These are phyloP conservation scores for Neurospora intermedia DNA, from an alignment of 495 filamentous ascomycete species.

Conservation along the genomic window DNA sequence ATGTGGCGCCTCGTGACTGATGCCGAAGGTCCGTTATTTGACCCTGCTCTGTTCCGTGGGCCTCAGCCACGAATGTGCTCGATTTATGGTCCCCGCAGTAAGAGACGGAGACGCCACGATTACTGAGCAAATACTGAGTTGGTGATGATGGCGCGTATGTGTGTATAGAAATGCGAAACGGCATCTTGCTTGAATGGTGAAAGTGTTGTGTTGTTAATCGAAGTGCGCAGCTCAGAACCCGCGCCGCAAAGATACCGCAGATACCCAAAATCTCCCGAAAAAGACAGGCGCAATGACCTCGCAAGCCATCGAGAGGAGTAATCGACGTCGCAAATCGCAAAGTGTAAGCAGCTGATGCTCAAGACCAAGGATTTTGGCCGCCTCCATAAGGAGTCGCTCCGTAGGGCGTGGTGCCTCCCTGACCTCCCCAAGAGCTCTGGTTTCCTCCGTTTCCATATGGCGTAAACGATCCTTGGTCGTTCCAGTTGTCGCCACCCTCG, in stretches of 20 bases:
- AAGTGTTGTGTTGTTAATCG: not conserved
- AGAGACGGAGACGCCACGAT: not conserved
- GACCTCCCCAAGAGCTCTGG: constrained; percentile 56
- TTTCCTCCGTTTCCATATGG: constrained; percentile 53
- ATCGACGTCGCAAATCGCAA: not conserved
- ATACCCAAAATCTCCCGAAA: not conserved
- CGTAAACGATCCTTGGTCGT: constrained; percentile 63
- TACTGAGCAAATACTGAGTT: not conserved
- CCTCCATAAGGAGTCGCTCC: constrained; percentile 25
- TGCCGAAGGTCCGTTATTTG: not conserved
- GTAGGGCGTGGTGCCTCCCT: constrained; percentile 59
- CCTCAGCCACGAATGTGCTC: not conserved
- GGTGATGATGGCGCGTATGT: not conserved
- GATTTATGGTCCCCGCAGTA: not conserved
- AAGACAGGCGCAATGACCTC: not conserved
- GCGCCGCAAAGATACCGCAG: not conserved
- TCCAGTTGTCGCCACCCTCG: constrained; percentile 42
- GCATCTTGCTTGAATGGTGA: not conserved
- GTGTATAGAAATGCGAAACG: not conserved
- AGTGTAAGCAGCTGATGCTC: not conserved
- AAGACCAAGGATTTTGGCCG: constrained; percentile 16
- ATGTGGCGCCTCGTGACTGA: not conserved
- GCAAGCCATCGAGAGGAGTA: not conserved
- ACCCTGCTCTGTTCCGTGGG: not conserved
- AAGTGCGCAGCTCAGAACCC: not conserved